Percentiles rank a stretch among this genome's conserved stretches.
Conservation (phyloP, 2,329 filamentous ascomycete species). For the Aureobasidium zeae region DNA sequence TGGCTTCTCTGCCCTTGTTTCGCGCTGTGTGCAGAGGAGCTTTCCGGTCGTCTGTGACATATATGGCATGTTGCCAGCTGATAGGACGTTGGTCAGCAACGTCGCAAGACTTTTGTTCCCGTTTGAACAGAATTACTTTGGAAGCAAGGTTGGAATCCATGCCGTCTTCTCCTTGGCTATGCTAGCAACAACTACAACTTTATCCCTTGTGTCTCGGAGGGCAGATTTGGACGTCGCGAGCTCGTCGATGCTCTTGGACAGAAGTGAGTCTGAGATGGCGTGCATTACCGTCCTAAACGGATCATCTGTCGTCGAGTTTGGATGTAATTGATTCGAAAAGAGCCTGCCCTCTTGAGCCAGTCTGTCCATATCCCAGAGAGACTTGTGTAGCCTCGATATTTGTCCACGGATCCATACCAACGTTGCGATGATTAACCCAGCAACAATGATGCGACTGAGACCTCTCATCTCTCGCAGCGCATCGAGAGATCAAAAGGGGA, state of each 20-base stretch:
- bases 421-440: slow-evolving; percentile 5
- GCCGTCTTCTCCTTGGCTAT: slow-evolving; percentile 35
- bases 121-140: slow-evolving; percentile 32
- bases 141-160: slow-evolving; percentile 39
- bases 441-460: not conserved
- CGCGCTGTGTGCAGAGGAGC: slow-evolving; percentile 19
- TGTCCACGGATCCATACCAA: slow-evolving; percentile 8
- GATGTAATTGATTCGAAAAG: not conserved
- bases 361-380: not conserved
- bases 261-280: slow-evolving; percentile 2
- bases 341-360: slow-evolving; percentile 1
- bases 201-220: slow-evolving; percentile 8
- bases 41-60: slow-evolving; percentile 30
- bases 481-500: too few species aligned
- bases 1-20: slow-evolving; percentile 40
- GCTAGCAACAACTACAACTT: slow-evolving; percentile 34
- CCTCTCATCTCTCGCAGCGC: too few species aligned
- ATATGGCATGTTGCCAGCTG: slow-evolving; percentile 38
- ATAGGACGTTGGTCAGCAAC: not conserved
- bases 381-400: slow-evolving; percentile 1
- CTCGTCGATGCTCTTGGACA: not conserved
- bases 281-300: slow-evolving; percentile 3
- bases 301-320: not conserved
- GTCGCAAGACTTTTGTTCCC: not conserved
- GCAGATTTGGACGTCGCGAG: slow-evolving; percentile 8